Base-by-base conservation (phyloP, 2,329 filamentous ascomycete genomes). In the Fusarium devonianum region DNA sequence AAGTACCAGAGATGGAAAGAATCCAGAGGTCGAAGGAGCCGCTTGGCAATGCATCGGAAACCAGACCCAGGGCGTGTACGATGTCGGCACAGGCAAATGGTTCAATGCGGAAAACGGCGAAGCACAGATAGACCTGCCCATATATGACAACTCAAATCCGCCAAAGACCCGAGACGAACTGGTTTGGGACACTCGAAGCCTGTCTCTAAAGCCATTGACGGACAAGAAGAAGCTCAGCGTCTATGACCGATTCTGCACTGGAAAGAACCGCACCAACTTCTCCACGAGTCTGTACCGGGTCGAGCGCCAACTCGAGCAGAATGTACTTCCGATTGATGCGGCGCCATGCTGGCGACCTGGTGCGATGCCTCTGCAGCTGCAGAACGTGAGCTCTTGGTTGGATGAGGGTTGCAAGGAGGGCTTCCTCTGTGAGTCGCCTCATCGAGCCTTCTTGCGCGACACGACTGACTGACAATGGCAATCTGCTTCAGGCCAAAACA, bases 1-100 rank as follows among this genome's bases (percentile, higher is more conserved):
- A 8, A 11, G 42, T 56, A 16, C 43, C 51, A 9, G 62, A 43
- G 39, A 23, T 12, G 39, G 38, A 9, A 9, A 16, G 10, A 42
- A 17, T 19, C 53, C 49, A 9, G 18, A 57, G 21, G 23, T 43
- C 10, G 41, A 47, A 5, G 38, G 58, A 18, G 60, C 64, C 9
- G 64, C 66, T n/a, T 78, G 75, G 75, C 73, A 75, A 49, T 78
- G 75, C 52, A 72, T 76, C 21, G 74, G 75, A 10, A 74, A 77
- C 49, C 74, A 76, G 53, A 75, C 72, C 0, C 61, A 74, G 32
- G 67, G 66, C 2, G 66, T 74, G 1, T 75, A 75, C 42, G 53
- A 49, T 3, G 63, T 64, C 13, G 72, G 59, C 14, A 67, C 61
- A 3, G 75, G 75, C 4, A 77, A 76, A 49, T 78, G 75, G 75